Conservation (phyloP, 345 rosid species). For the Populus deltoides region DNA sequence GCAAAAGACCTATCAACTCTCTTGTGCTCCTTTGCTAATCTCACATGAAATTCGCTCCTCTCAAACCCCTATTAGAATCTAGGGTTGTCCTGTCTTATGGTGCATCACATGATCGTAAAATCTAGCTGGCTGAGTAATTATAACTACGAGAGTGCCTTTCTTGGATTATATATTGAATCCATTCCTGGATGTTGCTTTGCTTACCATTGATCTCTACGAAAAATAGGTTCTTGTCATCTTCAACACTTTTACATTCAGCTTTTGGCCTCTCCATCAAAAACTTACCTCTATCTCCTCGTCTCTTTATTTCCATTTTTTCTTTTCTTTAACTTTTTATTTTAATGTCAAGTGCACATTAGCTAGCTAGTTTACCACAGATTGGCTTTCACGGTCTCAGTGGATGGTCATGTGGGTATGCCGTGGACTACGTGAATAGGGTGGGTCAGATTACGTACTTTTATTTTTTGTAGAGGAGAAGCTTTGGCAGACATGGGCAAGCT, state of each 20-base stretch:
- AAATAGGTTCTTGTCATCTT: slow-evolving; percentile 6
- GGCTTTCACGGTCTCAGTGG: background rate
- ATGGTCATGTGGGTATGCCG: slow-evolving; percentile 7
- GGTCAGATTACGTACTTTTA: background rate
- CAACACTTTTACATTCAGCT: slow-evolving; percentile 1
- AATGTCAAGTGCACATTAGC: background rate
- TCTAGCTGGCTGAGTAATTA: background rate
- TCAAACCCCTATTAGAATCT: background rate
- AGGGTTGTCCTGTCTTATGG: background rate
- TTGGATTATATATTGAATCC: background rate
- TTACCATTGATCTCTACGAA: slow-evolving; percentile 5
- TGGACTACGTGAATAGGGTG: slow-evolving; percentile 13
- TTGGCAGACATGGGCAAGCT: slow-evolving; percentile 29
- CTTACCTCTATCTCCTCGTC: slow-evolving; percentile 13
- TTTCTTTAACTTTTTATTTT: background rate
- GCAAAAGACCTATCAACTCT: too few relatives aligned
- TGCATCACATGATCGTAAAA: slow-evolving; percentile 21
- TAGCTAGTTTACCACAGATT: background rate
- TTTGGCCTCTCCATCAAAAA: slow-evolving; percentile 26
- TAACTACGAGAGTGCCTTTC: background rate
- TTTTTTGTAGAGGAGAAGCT: background rate
- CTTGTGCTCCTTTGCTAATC: too few relatives aligned
- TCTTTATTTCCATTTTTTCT: background rate
- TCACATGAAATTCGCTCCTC: background rate
- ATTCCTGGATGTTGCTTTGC: background rate